Percentiles rank a stretch among this genome's conserved stretches.
Conservation (phyloP, 2,329 filamentous ascomycete species). For the Arthroderma sp. region DNA sequence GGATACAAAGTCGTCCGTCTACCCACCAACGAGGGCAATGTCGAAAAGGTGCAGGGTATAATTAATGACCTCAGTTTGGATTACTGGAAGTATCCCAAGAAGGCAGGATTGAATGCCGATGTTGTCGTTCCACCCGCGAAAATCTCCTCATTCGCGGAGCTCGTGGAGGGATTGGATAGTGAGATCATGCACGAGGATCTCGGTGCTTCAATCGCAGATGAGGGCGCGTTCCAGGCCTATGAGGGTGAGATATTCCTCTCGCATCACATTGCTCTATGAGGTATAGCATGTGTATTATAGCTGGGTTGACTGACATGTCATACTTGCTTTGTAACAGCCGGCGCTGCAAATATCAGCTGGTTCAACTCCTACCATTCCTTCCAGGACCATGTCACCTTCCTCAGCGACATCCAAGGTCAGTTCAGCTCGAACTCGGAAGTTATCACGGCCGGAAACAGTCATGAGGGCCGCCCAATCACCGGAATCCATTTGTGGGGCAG, state of each 20-base stretch:
- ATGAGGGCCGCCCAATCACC: slow-evolving; percentile 32
- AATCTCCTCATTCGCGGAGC: slow-evolving; percentile 25
- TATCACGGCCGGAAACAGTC: slow-evolving; percentile 37
- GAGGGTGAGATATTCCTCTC: slow-evolving; percentile 14
- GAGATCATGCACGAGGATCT: slow-evolving; percentile 33
- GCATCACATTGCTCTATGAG: too few species aligned
- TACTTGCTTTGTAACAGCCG: background rate
- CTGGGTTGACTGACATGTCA: slow-evolving; percentile 13
- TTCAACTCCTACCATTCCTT: slow-evolving; percentile 44
- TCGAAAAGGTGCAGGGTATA: slow-evolving; percentile 10
- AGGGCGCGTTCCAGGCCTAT: slow-evolving; percentile 15
- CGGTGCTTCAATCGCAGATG: slow-evolving; percentile 30
- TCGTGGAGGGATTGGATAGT: slow-evolving; percentile 19
- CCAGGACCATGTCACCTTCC: slow-evolving; percentile 38
- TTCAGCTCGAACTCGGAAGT: slow-evolving; percentile 37
- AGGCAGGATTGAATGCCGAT: slow-evolving; percentile 22
- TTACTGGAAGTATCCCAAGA: slow-evolving; percentile 12
- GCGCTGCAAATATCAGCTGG: slow-evolving; percentile 29
- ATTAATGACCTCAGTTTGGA: slow-evolving; percentile 11
- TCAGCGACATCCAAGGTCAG: slow-evolving; percentile 33
- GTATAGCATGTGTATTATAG: background rate
- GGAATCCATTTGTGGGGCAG: slow-evolving; percentile 42
- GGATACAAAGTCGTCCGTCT: slow-evolving; percentile 15
- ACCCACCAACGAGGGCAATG: slow-evolving; percentile 7
- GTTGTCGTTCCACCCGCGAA: slow-evolving; percentile 29